phyloP scores from a whole-genome alignment of 306 rosid genomes.

The Dryas octopetala region DNA sequence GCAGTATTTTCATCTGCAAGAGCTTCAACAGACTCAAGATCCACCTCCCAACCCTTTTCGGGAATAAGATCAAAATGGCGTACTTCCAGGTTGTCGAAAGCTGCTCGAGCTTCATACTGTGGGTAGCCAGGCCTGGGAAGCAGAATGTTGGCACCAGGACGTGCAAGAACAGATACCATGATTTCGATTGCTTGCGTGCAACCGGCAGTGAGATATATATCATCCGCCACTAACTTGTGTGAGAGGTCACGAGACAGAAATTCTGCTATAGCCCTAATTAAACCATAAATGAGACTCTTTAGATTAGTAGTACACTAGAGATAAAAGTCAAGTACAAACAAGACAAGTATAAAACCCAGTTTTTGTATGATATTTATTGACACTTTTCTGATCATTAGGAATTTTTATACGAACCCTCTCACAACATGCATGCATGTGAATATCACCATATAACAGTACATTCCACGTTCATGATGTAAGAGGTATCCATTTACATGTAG shows the following conservation, averaged over 20 bases:
- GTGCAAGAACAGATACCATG: constrained; percentile 46
- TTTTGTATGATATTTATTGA: too few relatives aligned
- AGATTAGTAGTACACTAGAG: too few relatives aligned
- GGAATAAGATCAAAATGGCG: constrained; percentile 56
- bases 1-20: constrained; percentile 54
- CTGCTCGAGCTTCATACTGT: constrained; percentile 46
- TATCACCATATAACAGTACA: too few relatives aligned
- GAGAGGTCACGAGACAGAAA: constrained; percentile 2
- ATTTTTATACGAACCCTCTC: too few relatives aligned
- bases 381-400: too few relatives aligned
- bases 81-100: constrained; percentile 43
- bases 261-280: constrained; percentile 8
- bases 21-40: constrained; percentile 53
- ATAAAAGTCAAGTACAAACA: too few relatives aligned
- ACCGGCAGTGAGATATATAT: constrained; percentile 47
- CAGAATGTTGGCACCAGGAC: constrained; percentile 56
- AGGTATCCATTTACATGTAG: too few relatives aligned
- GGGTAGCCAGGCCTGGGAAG: constrained; percentile 67
- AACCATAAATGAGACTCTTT: too few relatives aligned
- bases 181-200: constrained; percentile 60
- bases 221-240: background rate
- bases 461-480: too few relatives aligned
- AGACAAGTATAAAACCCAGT: too few relatives aligned
- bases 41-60: constrained; percentile 52
- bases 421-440: too few relatives aligned